These are phyloP conservation scores for Phytophthora constricta DNA, from an alignment of 352 stramenopile species.

Conservation along the genomic window DNA sequence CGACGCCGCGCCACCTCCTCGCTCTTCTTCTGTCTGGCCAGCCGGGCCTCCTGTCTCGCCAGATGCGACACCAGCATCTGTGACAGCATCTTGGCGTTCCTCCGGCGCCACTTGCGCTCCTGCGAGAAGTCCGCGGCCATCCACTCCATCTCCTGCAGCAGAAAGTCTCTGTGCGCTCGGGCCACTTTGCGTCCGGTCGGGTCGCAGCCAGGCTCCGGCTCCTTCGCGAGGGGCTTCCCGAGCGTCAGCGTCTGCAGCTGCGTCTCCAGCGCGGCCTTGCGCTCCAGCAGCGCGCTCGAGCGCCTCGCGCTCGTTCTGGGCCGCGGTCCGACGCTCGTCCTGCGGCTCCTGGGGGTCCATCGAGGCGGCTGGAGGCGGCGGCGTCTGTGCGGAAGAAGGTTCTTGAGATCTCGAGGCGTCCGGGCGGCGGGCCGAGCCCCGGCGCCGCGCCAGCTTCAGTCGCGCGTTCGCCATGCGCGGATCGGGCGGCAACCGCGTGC, in stretches of 20 bases:
- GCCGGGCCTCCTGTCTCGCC: conserved; percentile 22
- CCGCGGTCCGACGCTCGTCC: conserved; percentile 20
- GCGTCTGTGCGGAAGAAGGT: conserved; percentile 29
- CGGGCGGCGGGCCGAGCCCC: conserved; percentile 34
- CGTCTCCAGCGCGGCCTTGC: conserved; percentile 49
- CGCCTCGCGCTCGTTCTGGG: conserved; percentile 28
- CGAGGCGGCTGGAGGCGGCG: conserved; percentile 10
- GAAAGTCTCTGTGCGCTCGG: conserved; percentile 70
- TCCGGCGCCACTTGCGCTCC: conserved; percentile 88
- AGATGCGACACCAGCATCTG: conserved; percentile 57
- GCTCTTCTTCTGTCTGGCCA: conserved; percentile 43
- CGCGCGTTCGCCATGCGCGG: conserved; percentile 75
- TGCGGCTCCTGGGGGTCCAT: conserved; percentile 20
- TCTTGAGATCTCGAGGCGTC: conserved; percentile 26
- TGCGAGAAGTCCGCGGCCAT: conserved; percentile 94
- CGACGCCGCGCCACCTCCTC: conserved; percentile 50
- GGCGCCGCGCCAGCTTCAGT: conserved; percentile 63
- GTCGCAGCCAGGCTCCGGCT: conserved; percentile 47
- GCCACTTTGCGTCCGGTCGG: conserved; percentile 43
- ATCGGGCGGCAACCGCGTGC: conserved; percentile 5
- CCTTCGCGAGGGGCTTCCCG: conserved; percentile 44
- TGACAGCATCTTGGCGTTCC: conserved; percentile 74
- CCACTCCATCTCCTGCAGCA: conserved; percentile 92
- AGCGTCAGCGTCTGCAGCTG: conserved; percentile 55
- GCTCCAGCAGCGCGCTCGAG: conserved; percentile 45